Percentiles rank a stretch among this genome's conserved stretches.
These are phyloP conservation scores for Xylaria polymorpha DNA, from an alignment of 2,329 filamentous ascomycete species.

Conservation along the genomic window DNA sequence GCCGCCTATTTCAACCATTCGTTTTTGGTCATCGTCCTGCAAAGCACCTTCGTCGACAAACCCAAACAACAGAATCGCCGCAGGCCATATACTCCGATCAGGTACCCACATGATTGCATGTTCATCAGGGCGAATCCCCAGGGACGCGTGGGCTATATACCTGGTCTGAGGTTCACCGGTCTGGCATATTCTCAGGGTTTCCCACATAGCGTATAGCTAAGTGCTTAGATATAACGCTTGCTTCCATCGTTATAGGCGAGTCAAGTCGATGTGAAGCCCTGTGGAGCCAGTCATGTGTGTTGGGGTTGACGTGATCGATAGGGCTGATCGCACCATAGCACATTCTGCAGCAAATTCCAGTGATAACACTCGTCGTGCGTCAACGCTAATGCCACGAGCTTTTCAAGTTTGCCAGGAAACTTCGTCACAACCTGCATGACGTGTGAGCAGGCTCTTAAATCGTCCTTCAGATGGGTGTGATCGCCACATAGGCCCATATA, in stretches of 20 bases:
- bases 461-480: conserved; percentile 9
- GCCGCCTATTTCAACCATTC: conserved; percentile 18
- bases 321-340: conserved; percentile 47
- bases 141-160: conserved; percentile 29
- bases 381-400: conserved; percentile 20
- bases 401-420: conserved; percentile 5
- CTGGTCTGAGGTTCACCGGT: conserved; percentile 16
- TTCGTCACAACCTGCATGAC: conserved; percentile 22
- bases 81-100: conserved; percentile 24
- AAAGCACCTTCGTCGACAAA: conserved; percentile 17
- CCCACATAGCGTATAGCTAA: conserved; percentile 19
- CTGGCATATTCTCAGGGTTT: conserved; percentile 22
- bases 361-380: conserved; percentile 23
- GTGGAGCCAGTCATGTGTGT: conserved; percentile 46
- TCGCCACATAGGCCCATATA: not conserved
- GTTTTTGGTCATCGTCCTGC: conserved; percentile 19
- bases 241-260: conserved; percentile 24
- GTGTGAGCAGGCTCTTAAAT: conserved; percentile 13
- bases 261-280: conserved; percentile 30
- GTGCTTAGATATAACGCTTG: conserved; percentile 25
- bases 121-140: conserved; percentile 1
- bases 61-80: conserved; percentile 22
- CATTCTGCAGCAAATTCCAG: conserved; percentile 33
- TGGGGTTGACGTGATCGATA: conserved; percentile 48
- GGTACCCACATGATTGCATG: conserved; percentile 23